Base-by-base conservation (phyloP, 768 basidiomycete species). In the Mycena alexandri region DNA sequence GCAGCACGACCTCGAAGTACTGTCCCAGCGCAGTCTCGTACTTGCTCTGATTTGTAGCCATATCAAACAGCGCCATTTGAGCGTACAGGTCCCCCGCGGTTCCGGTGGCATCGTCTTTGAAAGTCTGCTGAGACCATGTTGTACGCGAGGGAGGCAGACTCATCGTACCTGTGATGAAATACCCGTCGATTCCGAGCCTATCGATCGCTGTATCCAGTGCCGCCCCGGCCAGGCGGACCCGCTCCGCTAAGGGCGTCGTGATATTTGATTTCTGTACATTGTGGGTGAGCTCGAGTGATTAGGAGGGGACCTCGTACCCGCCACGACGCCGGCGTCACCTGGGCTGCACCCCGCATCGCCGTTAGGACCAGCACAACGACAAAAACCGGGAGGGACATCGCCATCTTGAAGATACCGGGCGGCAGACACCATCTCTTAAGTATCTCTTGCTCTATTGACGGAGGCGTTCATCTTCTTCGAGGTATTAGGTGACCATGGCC, bases 11-110 rank as follows among this genome's bases (percentile, higher is more conserved):
- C 34, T 34, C 29, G 33, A 54, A 17, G 21, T 54, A 54, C 21
- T 54, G 52, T 6, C 16, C 52, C 6, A 54, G 33, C 13, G 52
- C 19, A 38, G 2, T 54, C 19, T 34, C 33, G n/a, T 54, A 54
- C 21, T 54, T 36, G 17, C 29, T 54, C 19, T 54, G 52, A 38
- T 54, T 54, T 17, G 52, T 54, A 4, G 52, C 52, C n/a, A 54
- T 34, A 12, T 54, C 52, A 33, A 54, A 54, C 52, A 34, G 52
- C 19, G 52, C 52, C 52, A 54, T 54, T 38, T 54, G 21, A 29
- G 48, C 5, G 34, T 36, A 36, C 14, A 43, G 42, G 42, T 43
- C 42, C 34, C 34, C 34, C 34, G 34, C 12, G 34, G 34, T 12
- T 5, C 7, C 12, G 34, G 34, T 5, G 34, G 12, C 7, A 36